These are phyloP conservation scores for Plantago elongata DNA, from an alignment of 257 asterid genomes.

Conservation along the genomic window DNA sequence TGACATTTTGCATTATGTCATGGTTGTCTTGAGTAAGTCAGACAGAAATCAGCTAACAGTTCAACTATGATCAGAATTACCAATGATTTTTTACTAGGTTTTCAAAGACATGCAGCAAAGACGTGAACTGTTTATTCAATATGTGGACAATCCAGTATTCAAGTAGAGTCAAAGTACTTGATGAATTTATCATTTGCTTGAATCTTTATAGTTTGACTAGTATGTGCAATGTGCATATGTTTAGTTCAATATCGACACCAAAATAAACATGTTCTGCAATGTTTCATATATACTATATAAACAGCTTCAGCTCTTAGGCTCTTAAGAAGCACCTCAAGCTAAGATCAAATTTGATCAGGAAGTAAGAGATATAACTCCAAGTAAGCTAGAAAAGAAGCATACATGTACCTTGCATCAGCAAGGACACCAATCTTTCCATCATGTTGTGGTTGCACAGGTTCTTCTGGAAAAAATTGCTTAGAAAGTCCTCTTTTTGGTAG, in stretches of 20 bases:
- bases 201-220: too few relatives aligned
- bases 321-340: constrained; percentile 10
- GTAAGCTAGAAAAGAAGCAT: constrained; percentile 17
- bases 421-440: constrained; percentile 37
- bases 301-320: constrained; percentile 7
- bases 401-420: constrained; percentile 52
- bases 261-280: neutral
- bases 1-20: neutral
- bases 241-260: too few relatives aligned
- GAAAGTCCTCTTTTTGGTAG: constrained; percentile 39
- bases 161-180: too few relatives aligned
- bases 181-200: too few relatives aligned
- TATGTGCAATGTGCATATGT: too few relatives aligned
- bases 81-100: neutral
- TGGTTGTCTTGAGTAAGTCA: neutral
- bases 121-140: neutral
- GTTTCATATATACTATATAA: constrained; percentile 10
- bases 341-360: constrained; percentile 15
- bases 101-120: neutral
- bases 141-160: too few relatives aligned
- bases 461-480: constrained; percentile 37
- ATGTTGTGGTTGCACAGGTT: constrained; percentile 22
- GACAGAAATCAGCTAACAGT: neutral
- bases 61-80: neutral
- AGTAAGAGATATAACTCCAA: neutral